phyloP scores from a whole-genome alignment of 169 alveolate species.

The Cryptosporidium parvum region DNA sequence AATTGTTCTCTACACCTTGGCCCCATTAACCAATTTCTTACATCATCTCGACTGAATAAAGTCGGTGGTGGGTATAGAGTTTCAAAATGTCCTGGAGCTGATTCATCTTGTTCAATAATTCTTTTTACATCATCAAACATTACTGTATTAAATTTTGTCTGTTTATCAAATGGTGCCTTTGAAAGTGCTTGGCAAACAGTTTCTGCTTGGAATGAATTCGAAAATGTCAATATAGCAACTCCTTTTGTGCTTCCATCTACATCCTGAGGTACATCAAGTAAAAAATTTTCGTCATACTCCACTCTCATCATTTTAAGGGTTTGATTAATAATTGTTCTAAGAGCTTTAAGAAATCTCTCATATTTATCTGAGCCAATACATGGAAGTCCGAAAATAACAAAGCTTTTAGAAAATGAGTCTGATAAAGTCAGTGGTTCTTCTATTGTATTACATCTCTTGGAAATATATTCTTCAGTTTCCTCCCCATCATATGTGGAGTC shows the following conservation, averaged over 20 bases:
- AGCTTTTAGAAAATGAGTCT: slow-evolving; percentile 76
- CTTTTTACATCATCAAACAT: slow-evolving; percentile 84
- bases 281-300: slow-evolving; percentile 77
- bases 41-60: slow-evolving; percentile 86
- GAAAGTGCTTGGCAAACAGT: slow-evolving; percentile 63
- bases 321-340: slow-evolving; percentile 80
- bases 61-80: slow-evolving; percentile 69
- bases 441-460: slow-evolving; percentile 76
- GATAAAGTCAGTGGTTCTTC: slow-evolving; percentile 82
- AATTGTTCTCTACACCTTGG: slow-evolving; percentile 88
- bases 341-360: slow-evolving; percentile 81
- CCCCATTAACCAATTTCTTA: slow-evolving; percentile 88
- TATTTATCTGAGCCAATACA: slow-evolving; percentile 80
- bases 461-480: slow-evolving; percentile 80
- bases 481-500: slow-evolving; percentile 85
- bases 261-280: slow-evolving; percentile 81
- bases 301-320: slow-evolving; percentile 78
- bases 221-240: slow-evolving; percentile 85
- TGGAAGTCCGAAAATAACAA: slow-evolving; percentile 83
- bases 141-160: slow-evolving; percentile 78
- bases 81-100: slow-evolving; percentile 85
- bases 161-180: slow-evolving; percentile 71
- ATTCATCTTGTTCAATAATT: slow-evolving; percentile 82
- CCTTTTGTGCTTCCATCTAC: slow-evolving; percentile 81
- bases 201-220: slow-evolving; percentile 83